Base-by-base conservation (phyloP, 805 yeast genomes). In the Spathaspora sp. region DNA sequence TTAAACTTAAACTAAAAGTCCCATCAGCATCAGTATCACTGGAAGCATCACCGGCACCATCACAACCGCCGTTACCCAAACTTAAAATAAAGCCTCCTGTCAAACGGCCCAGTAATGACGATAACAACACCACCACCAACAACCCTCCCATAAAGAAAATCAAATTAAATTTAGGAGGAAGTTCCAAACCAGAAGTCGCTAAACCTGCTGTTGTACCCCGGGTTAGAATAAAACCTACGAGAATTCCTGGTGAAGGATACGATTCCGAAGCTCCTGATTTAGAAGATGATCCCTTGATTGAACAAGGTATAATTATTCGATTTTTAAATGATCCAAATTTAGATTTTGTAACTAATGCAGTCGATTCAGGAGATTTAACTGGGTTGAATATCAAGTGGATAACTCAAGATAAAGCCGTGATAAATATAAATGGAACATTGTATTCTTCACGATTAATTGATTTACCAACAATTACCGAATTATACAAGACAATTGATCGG, bases 191-290 rank as follows among this genome's bases (percentile, higher is more conserved):
- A 1, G 14, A n/a, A 29, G 42, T 19, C 7, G 58, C 54, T 20
- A 52, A 53, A 40, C 43, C 44, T 10, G 67, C 26, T 23, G 26
- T 23, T 23, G 26, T 75, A 2, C 82, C 83, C 3, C 70, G 77
- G 31, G 78, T 80, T 26, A 66, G 82, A 55, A 74, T 81, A 39
- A 81, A 80, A 55, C 85, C 85, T 1, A 76, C 81, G 0, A 75
- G 96, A 59, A 77, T 86, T 3, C 94, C 96, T 0, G 97, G 97
- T 4, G 97, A 93, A 60, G 98, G 98, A 1, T 93, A 93, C 67
- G 99, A 93, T 63, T 87, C 96, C 2, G 98, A 93, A 61, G 97
- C 96, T 17, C 96, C 97, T 0, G 98, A 93, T 57, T 74, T 89
- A 23, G 99, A 94, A 64, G 97, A 91, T 54, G 97, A 94, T 62